Conservation (phyloP, 1,284 basidiomycete genomes). For the Fomitiporia mediterranea region DNA sequence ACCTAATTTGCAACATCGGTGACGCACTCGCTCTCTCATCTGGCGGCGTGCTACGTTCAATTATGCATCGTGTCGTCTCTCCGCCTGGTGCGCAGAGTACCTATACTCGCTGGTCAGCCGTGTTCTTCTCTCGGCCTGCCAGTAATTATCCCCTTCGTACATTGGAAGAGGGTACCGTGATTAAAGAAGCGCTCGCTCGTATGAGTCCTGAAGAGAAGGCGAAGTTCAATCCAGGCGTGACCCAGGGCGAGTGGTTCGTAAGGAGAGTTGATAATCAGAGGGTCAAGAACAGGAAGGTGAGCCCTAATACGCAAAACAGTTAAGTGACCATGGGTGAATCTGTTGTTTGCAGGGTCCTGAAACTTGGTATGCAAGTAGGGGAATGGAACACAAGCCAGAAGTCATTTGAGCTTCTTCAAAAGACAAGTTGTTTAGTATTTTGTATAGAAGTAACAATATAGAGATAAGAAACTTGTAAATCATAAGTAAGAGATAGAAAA, state of each 20-base stretch:
- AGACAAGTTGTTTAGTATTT: too few relatives aligned
- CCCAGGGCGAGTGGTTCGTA: conserved; percentile 45
- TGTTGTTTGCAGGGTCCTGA: conserved; percentile 30
- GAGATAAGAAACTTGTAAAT: too few relatives aligned
- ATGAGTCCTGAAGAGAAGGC: conserved; percentile 6
- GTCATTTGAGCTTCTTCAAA: neutral
- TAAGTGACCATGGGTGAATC: neutral
- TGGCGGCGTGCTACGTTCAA: conserved; percentile 54
- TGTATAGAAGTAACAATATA: too few relatives aligned
- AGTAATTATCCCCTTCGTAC: conserved; percentile 44
- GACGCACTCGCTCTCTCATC: conserved; percentile 55
- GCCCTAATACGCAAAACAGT: neutral
- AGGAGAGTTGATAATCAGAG: conserved; percentile 43
- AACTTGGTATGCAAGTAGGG: conserved; percentile 33
- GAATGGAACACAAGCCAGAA: conserved; percentile 31
- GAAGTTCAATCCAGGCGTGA: conserved; percentile 38
- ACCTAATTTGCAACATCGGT: conserved; percentile 58
- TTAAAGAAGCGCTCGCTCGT: neutral
- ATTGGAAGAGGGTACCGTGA: conserved; percentile 39
- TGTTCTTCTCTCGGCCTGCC: conserved; percentile 59
- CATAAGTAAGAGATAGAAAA: too few relatives aligned
- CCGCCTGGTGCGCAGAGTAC: conserved; percentile 40
- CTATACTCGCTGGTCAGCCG: conserved; percentile 52
- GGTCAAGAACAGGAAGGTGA: conserved; percentile 39
- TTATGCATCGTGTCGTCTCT: conserved; percentile 43